Percentiles rank a stretch among this genome's conserved stretches.
Evolutionary conservation across 2,329 filamentous ascomycete genomes (phyloP).

Genomic region (Pestalotiopsis sp.): DNA sequence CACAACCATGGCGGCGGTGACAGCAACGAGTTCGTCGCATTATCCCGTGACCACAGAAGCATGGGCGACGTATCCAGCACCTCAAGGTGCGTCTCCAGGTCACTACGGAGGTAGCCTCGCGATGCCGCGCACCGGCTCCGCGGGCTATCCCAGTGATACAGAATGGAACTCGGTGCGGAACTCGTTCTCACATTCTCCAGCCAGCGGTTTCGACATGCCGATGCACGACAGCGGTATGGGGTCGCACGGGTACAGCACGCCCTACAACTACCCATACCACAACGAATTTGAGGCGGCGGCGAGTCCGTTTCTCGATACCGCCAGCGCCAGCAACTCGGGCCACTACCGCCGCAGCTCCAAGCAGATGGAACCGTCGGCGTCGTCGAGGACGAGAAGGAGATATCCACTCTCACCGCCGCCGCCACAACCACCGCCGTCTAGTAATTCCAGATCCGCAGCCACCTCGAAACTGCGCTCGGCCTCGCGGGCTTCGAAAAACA

Average conservation of each 20-base stretch:
- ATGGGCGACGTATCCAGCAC: constrained; percentile 3
- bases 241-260: constrained; percentile 1
- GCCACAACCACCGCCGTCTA: constrained; percentile 17
- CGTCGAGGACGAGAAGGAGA: neutral
- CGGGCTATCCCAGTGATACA: constrained; percentile 6
- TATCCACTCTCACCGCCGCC: constrained; percentile 8
- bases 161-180: constrained; percentile 1
- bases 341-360: neutral
- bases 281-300: neutral
- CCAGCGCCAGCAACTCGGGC: neutral
- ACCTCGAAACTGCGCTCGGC: constrained; percentile 33
- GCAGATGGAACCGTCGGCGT: neutral
- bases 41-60: constrained; percentile 5
- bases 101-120: constrained; percentile 1
- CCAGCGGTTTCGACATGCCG: neutral
- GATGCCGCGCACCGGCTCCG: neutral
- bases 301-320: neutral
- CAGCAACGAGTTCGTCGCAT: neutral
- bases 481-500: constrained; percentile 36
- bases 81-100: constrained; percentile 5
- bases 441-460: neutral
- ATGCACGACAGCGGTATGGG: neutral
- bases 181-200: constrained; percentile 9
- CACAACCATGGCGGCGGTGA: neutral
- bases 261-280: constrained; percentile 3